These are phyloP conservation scores for Colletotrichum falcatum DNA, from an alignment of 2,329 filamentous ascomycete genomes.

Conservation along the genomic window DNA sequence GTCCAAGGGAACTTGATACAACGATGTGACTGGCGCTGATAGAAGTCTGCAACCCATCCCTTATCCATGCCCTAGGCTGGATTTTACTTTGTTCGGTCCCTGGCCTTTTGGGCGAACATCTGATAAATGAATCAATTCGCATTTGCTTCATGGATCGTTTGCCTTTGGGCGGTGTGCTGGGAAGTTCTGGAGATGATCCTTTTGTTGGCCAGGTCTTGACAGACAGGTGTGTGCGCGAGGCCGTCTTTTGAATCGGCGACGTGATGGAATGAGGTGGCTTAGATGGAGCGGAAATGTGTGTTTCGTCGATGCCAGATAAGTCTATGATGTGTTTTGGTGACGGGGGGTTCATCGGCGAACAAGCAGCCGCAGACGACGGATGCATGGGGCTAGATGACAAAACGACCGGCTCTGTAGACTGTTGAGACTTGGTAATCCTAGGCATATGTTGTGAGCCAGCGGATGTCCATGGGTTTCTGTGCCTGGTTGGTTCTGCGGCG, in stretches of 20 bases:
- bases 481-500: constrained; percentile 44
- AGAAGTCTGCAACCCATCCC: not conserved
- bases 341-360: constrained; percentile 41
- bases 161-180: not conserved
- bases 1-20: not conserved
- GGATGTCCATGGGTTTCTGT: constrained; percentile 53
- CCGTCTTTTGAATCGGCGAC: not conserved
- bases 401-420: constrained; percentile 54
- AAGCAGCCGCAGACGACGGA: constrained; percentile 48
- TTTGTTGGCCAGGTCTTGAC: not conserved
- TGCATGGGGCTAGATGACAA: constrained; percentile 59
- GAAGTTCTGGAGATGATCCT: not conserved
- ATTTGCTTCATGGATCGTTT: constrained; percentile 48
- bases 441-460: constrained; percentile 57
- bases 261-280: not conserved
- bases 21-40: not conserved
- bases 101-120: not conserved
- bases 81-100: constrained; percentile 4
- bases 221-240: not conserved
- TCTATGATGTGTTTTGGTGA: constrained; percentile 20
- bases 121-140: constrained; percentile 33
- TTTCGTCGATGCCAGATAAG: constrained; percentile 18
- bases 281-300: not conserved
- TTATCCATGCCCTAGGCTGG: not conserved
- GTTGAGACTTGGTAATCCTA: constrained; percentile 49